Evolutionary conservation across 331 rosid genomes (phyloP), one percentile per base, ranked within the genome.

Genomic region (Ulmus americana): DNA sequence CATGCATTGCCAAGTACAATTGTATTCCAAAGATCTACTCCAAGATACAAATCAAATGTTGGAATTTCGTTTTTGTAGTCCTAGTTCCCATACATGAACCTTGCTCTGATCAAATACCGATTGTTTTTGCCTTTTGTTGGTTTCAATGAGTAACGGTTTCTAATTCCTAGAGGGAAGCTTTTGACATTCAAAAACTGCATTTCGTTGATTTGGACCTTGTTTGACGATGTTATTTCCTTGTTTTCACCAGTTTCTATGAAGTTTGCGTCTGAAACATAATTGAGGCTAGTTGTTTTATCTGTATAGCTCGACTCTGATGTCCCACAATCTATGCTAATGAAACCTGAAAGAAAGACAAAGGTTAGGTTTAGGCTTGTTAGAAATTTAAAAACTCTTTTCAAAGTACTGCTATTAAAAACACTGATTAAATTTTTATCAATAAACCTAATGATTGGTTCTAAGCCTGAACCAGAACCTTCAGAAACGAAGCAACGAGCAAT

Each of bases 31-130:
- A 11, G 14, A 57, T 80, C 65, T 41, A 67, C 74, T 69, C 86
- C 88, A 39, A 85, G 59, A 63, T 62, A 64, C 12, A 85, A 54
- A 48, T 77, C 70, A 49, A 85, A 85, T 1, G 13, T 4, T 7
- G 88, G 86, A 9, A 8, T 12, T 51, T 13, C 6, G 15, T 61
- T 14, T 55, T 53, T 7, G 47, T 53, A 56, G 55, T 82, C 83
- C 16, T 80, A 85, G 72, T 82, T 65, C 2, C 88, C 91, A 43
- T 78, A 78, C 75, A 75, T n/a, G 75, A 85, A 85, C 45, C 63
- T 64, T 22, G 79, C 86, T 64, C 82, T 65, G 48, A 85, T 68
- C 76, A 85, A 68, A 66, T 85, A 82, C 53, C 11, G 70, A 13
- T 51, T 49, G 57, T 39, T 44, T 22, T 68, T 57, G 3, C 75